These are phyloP conservation scores for Annona cherimola DNA, from an alignment of 164 flowering plant genomes.

Conservation along the genomic window DNA sequence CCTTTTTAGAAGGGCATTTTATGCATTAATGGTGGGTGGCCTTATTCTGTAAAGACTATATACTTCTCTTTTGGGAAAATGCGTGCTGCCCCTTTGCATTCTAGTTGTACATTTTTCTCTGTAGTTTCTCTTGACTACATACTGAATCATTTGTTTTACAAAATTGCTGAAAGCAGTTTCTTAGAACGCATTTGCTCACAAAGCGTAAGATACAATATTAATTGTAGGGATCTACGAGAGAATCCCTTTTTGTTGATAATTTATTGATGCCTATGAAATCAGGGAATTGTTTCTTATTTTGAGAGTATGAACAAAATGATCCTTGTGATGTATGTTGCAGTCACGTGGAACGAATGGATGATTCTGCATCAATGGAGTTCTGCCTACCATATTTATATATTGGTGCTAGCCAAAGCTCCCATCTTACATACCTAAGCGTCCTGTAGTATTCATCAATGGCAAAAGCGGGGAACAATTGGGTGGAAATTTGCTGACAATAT, in stretches of 20 bases:
- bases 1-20: too few species aligned
- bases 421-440: constrained; percentile 40
- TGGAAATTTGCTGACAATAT: constrained; percentile 55
- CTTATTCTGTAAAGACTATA: neutral
- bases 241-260: neutral
- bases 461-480: constrained; percentile 90
- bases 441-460: constrained; percentile 79
- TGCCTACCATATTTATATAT: constrained; percentile 61
- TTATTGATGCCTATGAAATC: neutral
- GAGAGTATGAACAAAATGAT: constrained; percentile 4
- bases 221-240: neutral
- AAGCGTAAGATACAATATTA: neutral
- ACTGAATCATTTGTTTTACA: neutral
- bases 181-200: neutral
- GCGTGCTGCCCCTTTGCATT: neutral
- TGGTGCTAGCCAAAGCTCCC: constrained; percentile 23
- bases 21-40: neutral
- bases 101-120: too few species aligned
- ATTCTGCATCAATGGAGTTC: constrained; percentile 37
- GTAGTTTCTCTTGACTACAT: too few species aligned
- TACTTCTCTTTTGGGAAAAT: neutral
- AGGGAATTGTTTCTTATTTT: neutral
- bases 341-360: constrained; percentile 26
- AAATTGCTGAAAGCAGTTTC: neutral
- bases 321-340: constrained; percentile 20